These are phyloP conservation scores for Trypanosoma theileri DNA, from an alignment of 208 protist species.

Conservation along the genomic window DNA sequence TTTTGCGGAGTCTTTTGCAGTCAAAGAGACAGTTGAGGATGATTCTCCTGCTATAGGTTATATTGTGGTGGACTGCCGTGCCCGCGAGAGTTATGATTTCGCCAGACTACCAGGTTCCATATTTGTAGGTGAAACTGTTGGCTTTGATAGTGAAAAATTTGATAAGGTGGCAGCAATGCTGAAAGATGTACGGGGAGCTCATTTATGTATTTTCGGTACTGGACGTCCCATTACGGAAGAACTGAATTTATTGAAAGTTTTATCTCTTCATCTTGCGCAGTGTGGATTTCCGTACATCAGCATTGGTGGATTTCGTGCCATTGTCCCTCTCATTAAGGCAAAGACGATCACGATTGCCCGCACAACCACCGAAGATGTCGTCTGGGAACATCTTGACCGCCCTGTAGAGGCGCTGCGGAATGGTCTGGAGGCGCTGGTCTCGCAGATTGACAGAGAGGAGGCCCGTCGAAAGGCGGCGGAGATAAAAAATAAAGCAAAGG, in stretches of 20 bases:
- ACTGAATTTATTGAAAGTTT: conserved; percentile 82
- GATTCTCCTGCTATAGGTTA: conserved; percentile 48
- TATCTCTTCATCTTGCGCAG: conserved; percentile 82
- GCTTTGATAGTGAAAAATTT: conserved; percentile 38
- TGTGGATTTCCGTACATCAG: conserved; percentile 75
- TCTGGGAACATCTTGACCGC: neutral
- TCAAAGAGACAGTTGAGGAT: neutral
- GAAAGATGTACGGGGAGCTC: conserved; percentile 42
- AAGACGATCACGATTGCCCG: conserved; percentile 32
- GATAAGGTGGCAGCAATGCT: conserved; percentile 29
- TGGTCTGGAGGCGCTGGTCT: conserved; percentile 22
- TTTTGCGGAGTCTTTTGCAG: conserved; percentile 58
- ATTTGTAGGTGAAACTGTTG: conserved; percentile 50
- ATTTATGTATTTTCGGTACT: conserved; percentile 81
- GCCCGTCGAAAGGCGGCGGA: conserved; percentile 50
- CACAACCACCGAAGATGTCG: neutral
- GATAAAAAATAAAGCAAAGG: conserved; percentile 49
- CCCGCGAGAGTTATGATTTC: conserved; percentile 75
- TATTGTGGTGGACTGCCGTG: conserved; percentile 88
- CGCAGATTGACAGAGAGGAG: conserved; percentile 14
- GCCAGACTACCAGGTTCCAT: conserved; percentile 80
- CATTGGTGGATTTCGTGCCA: conserved; percentile 74
- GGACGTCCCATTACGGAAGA: conserved; percentile 80
- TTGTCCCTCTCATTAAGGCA: conserved; percentile 72
- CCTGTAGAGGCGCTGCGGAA: conserved; percentile 27